Evolutionary conservation across 139 green algal genomes (phyloP).

Genomic region (Chlamydomonas eustigma): DNA sequence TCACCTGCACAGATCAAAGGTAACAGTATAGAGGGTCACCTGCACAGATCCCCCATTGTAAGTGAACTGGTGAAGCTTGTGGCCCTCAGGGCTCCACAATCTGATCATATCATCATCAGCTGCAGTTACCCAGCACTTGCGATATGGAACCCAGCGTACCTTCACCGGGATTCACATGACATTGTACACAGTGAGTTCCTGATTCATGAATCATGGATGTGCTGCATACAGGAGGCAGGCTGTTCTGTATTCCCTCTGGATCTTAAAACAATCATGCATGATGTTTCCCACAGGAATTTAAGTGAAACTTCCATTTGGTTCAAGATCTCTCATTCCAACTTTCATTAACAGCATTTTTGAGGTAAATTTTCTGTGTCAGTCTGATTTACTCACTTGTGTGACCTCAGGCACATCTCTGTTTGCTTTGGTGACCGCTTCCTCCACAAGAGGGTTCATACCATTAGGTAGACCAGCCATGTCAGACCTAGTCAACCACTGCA

Average conservation of each 20-base stretch:
- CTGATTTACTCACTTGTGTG: constrained; percentile 61
- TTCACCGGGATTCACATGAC: too few species aligned
- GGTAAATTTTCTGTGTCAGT: too few species aligned
- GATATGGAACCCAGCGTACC: constrained; percentile 55
- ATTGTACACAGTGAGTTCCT: too few species aligned
- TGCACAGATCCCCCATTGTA: constrained; percentile 51
- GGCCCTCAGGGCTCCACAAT: constrained; percentile 47
- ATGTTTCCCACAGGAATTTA: too few species aligned
- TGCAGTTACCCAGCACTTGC: constrained; percentile 58
- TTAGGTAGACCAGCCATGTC: constrained; percentile 21
- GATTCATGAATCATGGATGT: too few species aligned
- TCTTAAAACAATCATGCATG: background rate
- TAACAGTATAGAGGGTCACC: too few species aligned
- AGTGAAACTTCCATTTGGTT: too few species aligned
- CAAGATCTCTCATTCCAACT: too few species aligned
- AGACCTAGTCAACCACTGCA: constrained; percentile 33
- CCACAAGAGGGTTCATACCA: constrained; percentile 36
- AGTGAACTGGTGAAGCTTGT: constrained; percentile 39
- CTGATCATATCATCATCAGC: constrained; percentile 66
- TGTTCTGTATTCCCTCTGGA: too few species aligned
- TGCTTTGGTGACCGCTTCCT: constrained; percentile 48
- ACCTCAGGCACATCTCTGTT: constrained; percentile 56
- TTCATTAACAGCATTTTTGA: too few species aligned
- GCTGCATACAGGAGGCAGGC: too few species aligned
- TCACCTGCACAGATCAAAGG: background rate